Conservation (phyloP, 2,329 filamentous ascomycete species). For the Biscogniauxia marginata region DNA sequence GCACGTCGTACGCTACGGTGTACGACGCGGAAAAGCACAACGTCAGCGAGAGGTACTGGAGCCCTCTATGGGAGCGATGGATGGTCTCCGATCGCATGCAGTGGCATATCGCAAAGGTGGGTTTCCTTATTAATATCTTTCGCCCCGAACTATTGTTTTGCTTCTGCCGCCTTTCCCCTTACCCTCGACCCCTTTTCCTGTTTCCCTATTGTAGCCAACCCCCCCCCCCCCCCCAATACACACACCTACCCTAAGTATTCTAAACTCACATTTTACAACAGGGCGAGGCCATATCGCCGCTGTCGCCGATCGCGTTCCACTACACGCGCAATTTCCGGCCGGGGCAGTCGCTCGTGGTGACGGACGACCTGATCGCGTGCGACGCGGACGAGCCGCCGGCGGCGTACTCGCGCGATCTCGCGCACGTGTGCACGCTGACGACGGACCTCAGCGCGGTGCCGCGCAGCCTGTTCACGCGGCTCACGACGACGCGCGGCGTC, state of each 20-base stretch:
- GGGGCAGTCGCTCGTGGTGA: conserved; percentile 72
- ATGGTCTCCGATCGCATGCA: conserved; percentile 84
- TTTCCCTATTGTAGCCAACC: background rate
- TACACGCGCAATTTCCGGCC: conserved; percentile 84
- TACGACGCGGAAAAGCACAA: conserved; percentile 75
- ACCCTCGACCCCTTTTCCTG: background rate
- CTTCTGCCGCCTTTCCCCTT: conserved; percentile 3
- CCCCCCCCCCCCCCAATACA: background rate
- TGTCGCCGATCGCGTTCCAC: conserved; percentile 74
- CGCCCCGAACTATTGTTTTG: conserved; percentile 3
- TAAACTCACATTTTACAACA: conserved; percentile 29
- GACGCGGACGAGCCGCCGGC: conserved; percentile 65
- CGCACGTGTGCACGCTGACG: conserved; percentile 76
- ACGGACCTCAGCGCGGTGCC: conserved; percentile 77
- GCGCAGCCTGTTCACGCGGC: conserved; percentile 67
- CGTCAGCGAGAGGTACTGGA: conserved; percentile 74
- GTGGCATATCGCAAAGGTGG: conserved; percentile 78
- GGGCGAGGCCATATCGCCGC: conserved; percentile 74
- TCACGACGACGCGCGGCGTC: conserved; percentile 76
- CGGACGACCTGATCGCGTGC: conserved; percentile 77
- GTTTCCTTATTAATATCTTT: conserved; percentile 22
- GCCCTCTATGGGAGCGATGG: conserved; percentile 76
- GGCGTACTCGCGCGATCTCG: conserved; percentile 59
- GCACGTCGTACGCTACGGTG: conserved; percentile 77
- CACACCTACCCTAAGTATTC: background rate